phyloP scores from a whole-genome alignment of 2,329 filamentous ascomycete species.

The Gnomoniopsis sp. region DNA sequence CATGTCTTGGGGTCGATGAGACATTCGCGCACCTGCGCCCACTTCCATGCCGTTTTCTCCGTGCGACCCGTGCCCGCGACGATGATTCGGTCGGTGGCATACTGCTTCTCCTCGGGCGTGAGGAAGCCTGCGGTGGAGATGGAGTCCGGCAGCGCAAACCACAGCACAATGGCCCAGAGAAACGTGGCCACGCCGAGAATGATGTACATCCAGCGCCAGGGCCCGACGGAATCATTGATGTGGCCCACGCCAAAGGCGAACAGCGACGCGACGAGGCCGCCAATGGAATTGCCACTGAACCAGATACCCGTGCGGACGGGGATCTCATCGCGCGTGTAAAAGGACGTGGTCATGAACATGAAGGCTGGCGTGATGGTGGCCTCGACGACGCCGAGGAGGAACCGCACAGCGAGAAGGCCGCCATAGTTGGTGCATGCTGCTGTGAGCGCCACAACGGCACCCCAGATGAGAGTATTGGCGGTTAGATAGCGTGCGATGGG shows the following conservation, averaged over 20 bases:
- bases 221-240: slow-evolving; percentile 38
- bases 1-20: slow-evolving; percentile 57
- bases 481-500: slow-evolving; percentile 46
- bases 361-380: slow-evolving; percentile 52
- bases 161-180: slow-evolving; percentile 46
- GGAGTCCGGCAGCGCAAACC: slow-evolving; percentile 47
- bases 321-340: slow-evolving; percentile 56
- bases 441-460: slow-evolving; percentile 40
- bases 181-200: slow-evolving; percentile 50
- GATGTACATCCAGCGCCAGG: slow-evolving; percentile 59
- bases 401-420: slow-evolving; percentile 47
- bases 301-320: slow-evolving; percentile 52
- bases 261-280: slow-evolving; percentile 44
- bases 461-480: slow-evolving; percentile 48
- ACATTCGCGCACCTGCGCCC: slow-evolving; percentile 51
- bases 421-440: slow-evolving; percentile 45
- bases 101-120: slow-evolving; percentile 45
- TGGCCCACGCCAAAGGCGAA: slow-evolving; percentile 56
- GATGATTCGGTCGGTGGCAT: slow-evolving; percentile 43
- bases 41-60: slow-evolving; percentile 44
- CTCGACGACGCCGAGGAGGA: slow-evolving; percentile 53
- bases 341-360: slow-evolving; percentile 53
- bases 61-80: slow-evolving; percentile 50
- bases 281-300: slow-evolving; percentile 50
- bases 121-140: slow-evolving; percentile 58